Percentiles rank a stretch among this genome's conserved stretches.
Conservation (phyloP, 129 eudicot species). For the Escallonia herrerae region DNA sequence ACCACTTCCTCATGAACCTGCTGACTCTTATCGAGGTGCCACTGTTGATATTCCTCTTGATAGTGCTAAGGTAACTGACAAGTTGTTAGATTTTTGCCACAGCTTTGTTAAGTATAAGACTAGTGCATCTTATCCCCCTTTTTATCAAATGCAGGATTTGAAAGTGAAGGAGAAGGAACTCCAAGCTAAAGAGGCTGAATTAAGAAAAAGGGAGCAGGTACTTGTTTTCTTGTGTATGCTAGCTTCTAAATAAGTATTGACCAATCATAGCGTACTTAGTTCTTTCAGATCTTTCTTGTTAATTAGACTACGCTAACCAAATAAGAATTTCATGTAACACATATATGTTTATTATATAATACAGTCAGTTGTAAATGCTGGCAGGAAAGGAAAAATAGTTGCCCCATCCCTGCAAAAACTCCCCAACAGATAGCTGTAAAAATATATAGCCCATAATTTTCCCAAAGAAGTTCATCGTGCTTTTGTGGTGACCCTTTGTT, state of each 20-base stretch:
- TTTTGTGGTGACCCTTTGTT: background rate
- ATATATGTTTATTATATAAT: background rate
- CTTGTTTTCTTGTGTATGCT: background rate
- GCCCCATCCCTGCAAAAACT: background rate
- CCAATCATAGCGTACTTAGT: background rate
- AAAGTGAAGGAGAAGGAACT: conserved; percentile 74
- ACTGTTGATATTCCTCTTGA: conserved; percentile 87
- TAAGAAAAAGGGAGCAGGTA: conserved; percentile 86
- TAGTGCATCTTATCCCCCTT: background rate
- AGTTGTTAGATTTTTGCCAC: background rate
- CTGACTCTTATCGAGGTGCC: conserved; percentile 66
- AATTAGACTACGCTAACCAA: background rate
- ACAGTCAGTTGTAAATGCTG: background rate
- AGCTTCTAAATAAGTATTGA: background rate
- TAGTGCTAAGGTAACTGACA: conserved; percentile 38
- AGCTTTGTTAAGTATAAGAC: background rate
- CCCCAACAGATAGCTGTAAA: no score
- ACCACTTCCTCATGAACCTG: conserved; percentile 94
- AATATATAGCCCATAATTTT: no score
- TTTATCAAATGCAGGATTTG: conserved; percentile 46
- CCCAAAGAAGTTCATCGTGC: no score
- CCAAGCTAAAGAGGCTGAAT: conserved; percentile 83
- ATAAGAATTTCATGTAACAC: background rate
- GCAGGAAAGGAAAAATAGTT: background rate
- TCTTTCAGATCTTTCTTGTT: background rate